Base-by-base conservation (phyloP, 2,329 filamentous ascomycete genomes). In the Cadophora sp. region DNA sequence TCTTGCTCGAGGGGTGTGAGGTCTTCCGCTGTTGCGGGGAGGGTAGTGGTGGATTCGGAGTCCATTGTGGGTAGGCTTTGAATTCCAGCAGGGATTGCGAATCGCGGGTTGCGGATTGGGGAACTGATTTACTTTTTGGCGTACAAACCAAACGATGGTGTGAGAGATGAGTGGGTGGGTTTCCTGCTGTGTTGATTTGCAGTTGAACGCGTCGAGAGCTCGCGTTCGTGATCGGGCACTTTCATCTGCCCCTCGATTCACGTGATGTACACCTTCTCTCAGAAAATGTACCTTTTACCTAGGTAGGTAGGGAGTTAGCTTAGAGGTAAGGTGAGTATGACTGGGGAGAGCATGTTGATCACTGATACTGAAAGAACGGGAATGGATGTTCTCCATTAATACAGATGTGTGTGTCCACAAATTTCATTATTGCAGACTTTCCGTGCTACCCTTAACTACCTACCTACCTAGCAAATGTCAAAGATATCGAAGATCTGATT, bases 1-100 rank as follows among this genome's bases (percentile, higher is more conserved):
- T 98, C 93, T 79, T 97, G 94, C 81, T 99, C 94, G 8, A 97
- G 86, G 4, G 93, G 91, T 0, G 90, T 86, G 69, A 97, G 83
- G 74, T 90, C 87, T 24, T 77, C 76, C 43, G 65, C 66, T 1
- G 65, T 50, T 58, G 64, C 56, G 36, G 66, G 58, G 30, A 64
- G 58, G 1, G 63, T 30, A 20, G 68, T 62, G 55, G 66, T 56
- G 2, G 48, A 30, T 24, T 55, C 48, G 18, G 48, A 27, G 11
- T 63, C 61, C 61, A 63, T 63, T 27, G 24, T 50, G 20, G 13
- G 3, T 27, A n/a, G n/a, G n/a, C n/a, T 48, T n/a, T 13, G 20
- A 0, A 2, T 43, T 27, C 13, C 27, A 30, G 27, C n/a, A 9
- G n/a, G 9, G n/a, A n/a, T n/a, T n/a, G n/a, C n/a, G 27, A 30